Evolutionary conservation across 1,139 yeast genomes (phyloP).

Genomic region (Taiozyma sp.): DNA sequence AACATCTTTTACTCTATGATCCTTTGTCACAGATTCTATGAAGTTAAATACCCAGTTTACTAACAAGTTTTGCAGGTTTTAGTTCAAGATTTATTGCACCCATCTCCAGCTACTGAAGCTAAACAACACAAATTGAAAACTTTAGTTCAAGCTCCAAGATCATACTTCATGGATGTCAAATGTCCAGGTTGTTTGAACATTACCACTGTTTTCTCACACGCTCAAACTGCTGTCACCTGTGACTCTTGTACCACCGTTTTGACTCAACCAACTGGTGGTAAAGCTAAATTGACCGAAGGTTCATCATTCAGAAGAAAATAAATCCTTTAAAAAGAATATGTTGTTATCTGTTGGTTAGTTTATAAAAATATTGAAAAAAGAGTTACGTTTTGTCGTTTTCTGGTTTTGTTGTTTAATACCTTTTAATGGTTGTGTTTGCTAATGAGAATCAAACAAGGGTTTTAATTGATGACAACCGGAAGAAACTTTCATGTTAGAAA

Average conservation of each 20-base stretch:
- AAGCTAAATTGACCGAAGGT: slow-evolving; percentile 99
- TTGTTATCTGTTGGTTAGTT: not conserved
- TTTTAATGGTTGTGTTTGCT: not conserved
- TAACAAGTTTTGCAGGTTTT: slow-evolving; percentile 52
- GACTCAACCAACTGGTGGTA: slow-evolving; percentile 99
- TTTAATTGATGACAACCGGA: not conserved
- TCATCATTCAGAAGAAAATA: slow-evolving; percentile 99
- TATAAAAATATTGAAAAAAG: not conserved
- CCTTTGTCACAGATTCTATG: not conserved
- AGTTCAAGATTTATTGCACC: slow-evolving; percentile 98
- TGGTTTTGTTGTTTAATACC: not conserved
- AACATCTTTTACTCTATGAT: not conserved
- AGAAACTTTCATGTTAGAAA: not conserved
- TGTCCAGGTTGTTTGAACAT: slow-evolving; percentile 99
- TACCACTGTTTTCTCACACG: slow-evolving; percentile 99
- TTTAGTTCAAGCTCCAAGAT: slow-evolving; percentile 96
- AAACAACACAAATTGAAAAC: slow-evolving; percentile 97
- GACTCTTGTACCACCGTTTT: slow-evolving; percentile 97
- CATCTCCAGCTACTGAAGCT: slow-evolving; percentile 93
- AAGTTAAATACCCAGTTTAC: slow-evolving; percentile 6
- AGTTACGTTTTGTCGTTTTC: not conserved
- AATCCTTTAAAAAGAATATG: slow-evolving; percentile 22
- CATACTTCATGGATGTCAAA: slow-evolving; percentile 99
- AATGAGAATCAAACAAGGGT: slow-evolving; percentile 3
- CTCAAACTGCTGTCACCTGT: slow-evolving; percentile 99